Evolutionary conservation across 1,284 basidiomycete species (phyloP).

Genomic region (Tilletia setariae): DNA sequence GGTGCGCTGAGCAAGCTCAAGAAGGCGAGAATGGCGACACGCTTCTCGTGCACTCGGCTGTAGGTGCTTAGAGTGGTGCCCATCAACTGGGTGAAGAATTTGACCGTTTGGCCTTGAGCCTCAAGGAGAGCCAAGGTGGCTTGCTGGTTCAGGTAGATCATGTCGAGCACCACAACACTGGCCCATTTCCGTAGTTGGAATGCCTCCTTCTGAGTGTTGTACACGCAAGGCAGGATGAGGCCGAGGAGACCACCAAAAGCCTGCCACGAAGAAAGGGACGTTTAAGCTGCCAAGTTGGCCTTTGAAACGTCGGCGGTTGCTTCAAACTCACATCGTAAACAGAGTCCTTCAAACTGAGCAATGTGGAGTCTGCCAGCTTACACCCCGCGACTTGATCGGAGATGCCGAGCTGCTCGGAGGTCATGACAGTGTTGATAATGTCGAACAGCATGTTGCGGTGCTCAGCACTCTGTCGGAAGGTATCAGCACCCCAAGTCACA

Average conservation of each 20-base stretch:
- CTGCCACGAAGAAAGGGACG: background rate
- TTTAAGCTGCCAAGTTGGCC: background rate
- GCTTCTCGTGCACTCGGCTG: constrained; percentile 87
- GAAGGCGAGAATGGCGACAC: constrained; percentile 72
- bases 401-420: constrained; percentile 65
- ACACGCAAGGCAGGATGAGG: constrained; percentile 38
- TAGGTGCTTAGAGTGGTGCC: constrained; percentile 63
- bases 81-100: constrained; percentile 78
- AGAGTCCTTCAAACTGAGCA: constrained; percentile 73
- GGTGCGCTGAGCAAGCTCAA: constrained; percentile 41
- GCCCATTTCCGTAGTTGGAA: constrained; percentile 70
- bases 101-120: constrained; percentile 61
- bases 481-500: constrained; percentile 75
- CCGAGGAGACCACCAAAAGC: constrained; percentile 37
- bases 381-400: constrained; percentile 72
- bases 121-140: constrained; percentile 75
- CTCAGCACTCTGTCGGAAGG: constrained; percentile 69
- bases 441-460: constrained; percentile 79
- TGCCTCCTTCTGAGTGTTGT: constrained; percentile 59
- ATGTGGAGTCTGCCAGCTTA: constrained; percentile 76
- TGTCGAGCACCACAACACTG: constrained; percentile 76
- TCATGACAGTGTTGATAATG: constrained; percentile 75
- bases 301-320: background rate
- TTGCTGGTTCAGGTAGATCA: constrained; percentile 77
- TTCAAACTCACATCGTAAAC: constrained; percentile 67